These are phyloP conservation scores for Taphrina populina DNA, from an alignment of 1,139 yeast genomes.

Conservation along the genomic window DNA sequence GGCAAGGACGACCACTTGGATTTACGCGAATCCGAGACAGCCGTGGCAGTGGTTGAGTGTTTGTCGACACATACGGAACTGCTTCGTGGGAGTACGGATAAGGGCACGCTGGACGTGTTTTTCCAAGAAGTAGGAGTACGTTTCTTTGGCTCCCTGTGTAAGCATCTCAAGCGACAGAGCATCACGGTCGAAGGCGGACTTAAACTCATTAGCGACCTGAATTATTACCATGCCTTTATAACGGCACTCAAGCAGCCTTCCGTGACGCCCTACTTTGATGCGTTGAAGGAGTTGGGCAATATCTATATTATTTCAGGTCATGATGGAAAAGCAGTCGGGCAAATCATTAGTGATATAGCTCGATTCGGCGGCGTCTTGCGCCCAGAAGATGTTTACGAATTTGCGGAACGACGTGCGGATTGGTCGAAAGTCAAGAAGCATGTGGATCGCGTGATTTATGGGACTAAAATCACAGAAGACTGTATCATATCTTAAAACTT, in stretches of 20 bases:
- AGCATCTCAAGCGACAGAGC: constrained; percentile 64
- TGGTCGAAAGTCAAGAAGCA: constrained; percentile 74
- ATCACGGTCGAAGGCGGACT: constrained; percentile 83
- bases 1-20: constrained; percentile 30
- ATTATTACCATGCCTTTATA: constrained; percentile 71
- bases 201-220: constrained; percentile 58
- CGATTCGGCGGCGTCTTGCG: constrained; percentile 85
- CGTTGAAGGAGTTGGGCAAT: constrained; percentile 80
- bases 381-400: constrained; percentile 90
- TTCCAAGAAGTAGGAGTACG: constrained; percentile 92
- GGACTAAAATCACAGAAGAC: constrained; percentile 44
- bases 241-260: constrained; percentile 63
- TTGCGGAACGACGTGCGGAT: constrained; percentile 82
- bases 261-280: constrained; percentile 72
- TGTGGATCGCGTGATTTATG: constrained; percentile 94
- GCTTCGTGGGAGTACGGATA: constrained; percentile 80
- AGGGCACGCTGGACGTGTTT: constrained; percentile 82
- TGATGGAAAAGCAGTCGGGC: constrained; percentile 80
- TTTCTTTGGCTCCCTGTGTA: constrained; percentile 72
- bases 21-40: constrained; percentile 42
- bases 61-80: constrained; percentile 72
- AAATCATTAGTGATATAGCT: constrained; percentile 75
- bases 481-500: constrained; percentile 27
- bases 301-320: constrained; percentile 71
- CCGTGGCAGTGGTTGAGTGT: constrained; percentile 59